Percentiles rank a stretch among this genome's conserved stretches.
Evolutionary conservation across 257 asterid species (phyloP).

Genomic region (Nicotiana paniculata): DNA sequence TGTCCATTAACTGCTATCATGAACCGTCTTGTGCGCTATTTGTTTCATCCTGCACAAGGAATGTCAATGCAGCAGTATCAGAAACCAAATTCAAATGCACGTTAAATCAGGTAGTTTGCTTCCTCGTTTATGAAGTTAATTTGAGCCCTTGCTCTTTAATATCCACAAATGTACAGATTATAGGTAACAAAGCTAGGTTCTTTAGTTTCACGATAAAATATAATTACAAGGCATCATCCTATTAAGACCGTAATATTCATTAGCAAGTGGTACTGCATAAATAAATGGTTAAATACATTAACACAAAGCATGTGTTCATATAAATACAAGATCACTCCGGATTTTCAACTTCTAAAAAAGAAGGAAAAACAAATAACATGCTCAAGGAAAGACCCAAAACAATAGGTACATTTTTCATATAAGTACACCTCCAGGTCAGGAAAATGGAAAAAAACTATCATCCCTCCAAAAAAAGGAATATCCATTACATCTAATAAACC

Average conservation of each 20-base stretch:
- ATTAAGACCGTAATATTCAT: not conserved
- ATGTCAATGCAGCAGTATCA: not conserved
- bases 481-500: too few relatives aligned
- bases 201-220: not conserved
- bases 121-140: too few relatives aligned
- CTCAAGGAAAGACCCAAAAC: too few relatives aligned
- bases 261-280: not conserved
- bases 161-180: not conserved
- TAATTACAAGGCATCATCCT: not conserved
- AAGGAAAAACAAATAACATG: too few relatives aligned
- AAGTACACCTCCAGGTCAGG: too few relatives aligned
- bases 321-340: not conserved
- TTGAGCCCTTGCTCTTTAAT: too few relatives aligned
- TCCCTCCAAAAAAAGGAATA: too few relatives aligned
- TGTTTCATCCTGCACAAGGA: not conserved
- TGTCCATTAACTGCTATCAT: not conserved
- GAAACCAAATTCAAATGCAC: not conserved
- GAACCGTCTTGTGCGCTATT: not conserved
- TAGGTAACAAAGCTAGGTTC: not conserved
- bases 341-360: too few relatives aligned
- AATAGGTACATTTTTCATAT: too few relatives aligned
- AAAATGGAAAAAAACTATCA: too few relatives aligned
- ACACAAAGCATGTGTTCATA: not conserved
- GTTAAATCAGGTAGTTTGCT: too few relatives aligned
- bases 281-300: not conserved